Evolutionary conservation across 1,284 basidiomycete species (phyloP), one percentile per base, ranked within the genome.

Genomic region (Gomphus bonarii): DNA sequence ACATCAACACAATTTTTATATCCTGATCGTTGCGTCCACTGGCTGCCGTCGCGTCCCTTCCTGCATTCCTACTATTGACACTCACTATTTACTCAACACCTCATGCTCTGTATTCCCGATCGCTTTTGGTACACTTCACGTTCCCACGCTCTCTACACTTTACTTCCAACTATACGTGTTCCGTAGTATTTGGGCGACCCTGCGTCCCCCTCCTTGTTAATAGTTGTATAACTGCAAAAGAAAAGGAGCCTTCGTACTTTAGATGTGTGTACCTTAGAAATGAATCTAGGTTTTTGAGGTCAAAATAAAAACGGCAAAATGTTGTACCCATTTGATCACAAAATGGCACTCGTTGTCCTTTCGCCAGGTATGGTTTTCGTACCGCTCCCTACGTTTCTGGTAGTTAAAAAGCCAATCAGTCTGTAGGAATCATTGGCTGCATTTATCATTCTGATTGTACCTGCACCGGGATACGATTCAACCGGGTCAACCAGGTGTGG

Each of bases 11-110:
- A 54, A 46, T 33, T 61, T 61, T 54, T 53, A 28, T 43, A 36
- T 54, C 42, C 46, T 54, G 53, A 58, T 38, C 47, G 60, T 54
- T 46, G 56, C 56, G 58, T 40, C 40, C 50, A 49, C 44, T 50
- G 54, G 22, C 55, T 44, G 46, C 53, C 28, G 36, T 47, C 36
- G 50, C 47, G 51, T 49, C 43, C 56, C 28, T 35, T 57, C 49
- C 46, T 52, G 44, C 50, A 38, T 58, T 47, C 31, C 20, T 33
- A 28, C 38, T 31, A 12, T 31, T 31, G 18, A 43, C 40, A 22
- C n/a, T 43, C 20, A 16, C 36, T 51, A 43, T 53, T 42, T 43
- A 53, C 40, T 33, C n/a, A 31, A 31, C 43, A 25, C 35, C 20
- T 18, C 40, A 43, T 53, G 40, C 36, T 53, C 51, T 43, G 51